Evolutionary conservation across 148 eudicot genomes (phyloP).

Genomic region (Chenopodium quinoa): DNA sequence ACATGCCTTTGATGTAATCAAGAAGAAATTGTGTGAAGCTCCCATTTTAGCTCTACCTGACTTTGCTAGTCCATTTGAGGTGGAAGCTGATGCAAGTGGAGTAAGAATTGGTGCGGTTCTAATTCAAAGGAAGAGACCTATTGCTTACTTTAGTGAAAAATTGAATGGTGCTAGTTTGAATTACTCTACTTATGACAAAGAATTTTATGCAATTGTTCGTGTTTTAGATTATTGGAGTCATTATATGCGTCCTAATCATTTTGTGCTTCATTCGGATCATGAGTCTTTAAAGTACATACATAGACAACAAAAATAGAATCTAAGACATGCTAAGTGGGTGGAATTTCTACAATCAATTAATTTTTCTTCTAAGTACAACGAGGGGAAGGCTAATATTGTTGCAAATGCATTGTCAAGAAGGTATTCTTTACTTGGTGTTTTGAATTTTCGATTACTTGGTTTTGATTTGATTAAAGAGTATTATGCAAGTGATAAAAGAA

Average conservation of each 20-base stretch:
- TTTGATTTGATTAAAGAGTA: too few relatives aligned
- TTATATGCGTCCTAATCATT: background rate
- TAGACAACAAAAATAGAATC: too few relatives aligned
- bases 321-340: too few relatives aligned
- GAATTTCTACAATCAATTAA: too few relatives aligned
- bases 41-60: background rate
- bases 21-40: background rate
- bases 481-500: too few relatives aligned
- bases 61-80: background rate
- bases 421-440: background rate
- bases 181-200: background rate
- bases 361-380: background rate
- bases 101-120: background rate
- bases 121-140: background rate
- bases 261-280: background rate
- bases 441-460: too few relatives aligned
- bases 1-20: background rate
- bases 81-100: background rate
- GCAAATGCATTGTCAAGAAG: background rate
- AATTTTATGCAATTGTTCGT: too few relatives aligned
- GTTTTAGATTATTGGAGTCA: too few relatives aligned
- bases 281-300: background rate
- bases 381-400: background rate
- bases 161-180: background rate
- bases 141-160: background rate